Evolutionary conservation across 2,329 filamentous ascomycete species (phyloP).

Genomic region (Hymenoscyphus infarciens): DNA sequence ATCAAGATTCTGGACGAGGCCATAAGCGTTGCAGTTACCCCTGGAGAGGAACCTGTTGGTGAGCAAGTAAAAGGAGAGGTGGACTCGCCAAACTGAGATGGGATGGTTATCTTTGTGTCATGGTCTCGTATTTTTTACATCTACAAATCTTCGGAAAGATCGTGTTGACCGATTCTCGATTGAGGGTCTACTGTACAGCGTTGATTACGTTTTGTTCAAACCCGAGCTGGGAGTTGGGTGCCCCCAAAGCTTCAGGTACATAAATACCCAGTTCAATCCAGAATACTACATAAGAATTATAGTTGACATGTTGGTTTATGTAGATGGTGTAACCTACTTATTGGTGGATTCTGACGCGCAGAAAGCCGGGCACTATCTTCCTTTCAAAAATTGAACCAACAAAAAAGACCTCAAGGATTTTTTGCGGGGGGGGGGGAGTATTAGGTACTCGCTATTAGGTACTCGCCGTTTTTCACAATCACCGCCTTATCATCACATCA

Average conservation of each 20-base stretch:
- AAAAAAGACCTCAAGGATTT: too few relatives aligned
- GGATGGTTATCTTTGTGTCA: not conserved
- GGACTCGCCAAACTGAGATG: slow-evolving; percentile 27
- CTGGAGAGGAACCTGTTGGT: slow-evolving; percentile 19
- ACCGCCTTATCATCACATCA: too few relatives aligned
- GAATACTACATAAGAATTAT: not conserved
- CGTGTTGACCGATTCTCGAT: not conserved
- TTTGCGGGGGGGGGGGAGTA: too few relatives aligned
- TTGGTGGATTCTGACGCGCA: too few relatives aligned
- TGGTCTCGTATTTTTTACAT: not conserved
- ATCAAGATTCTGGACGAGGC: slow-evolving; percentile 71
- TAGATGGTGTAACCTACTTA: too few relatives aligned
- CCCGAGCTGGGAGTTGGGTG: not conserved
- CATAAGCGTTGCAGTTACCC: slow-evolving; percentile 38
- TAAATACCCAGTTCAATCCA: not conserved
- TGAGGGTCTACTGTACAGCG: not conserved
- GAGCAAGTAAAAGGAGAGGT: slow-evolving; percentile 28
- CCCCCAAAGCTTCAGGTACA: not conserved
- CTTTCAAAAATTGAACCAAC: too few relatives aligned
- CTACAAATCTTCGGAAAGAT: not conserved
- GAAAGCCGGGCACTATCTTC: too few relatives aligned
- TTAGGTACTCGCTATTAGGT: too few relatives aligned
- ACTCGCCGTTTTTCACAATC: too few relatives aligned
- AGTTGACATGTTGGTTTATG: too few relatives aligned
- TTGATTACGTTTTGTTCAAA: not conserved